Evolutionary conservation across 106 monocot species (phyloP).

Genomic region (Triglochin maritima): DNA sequence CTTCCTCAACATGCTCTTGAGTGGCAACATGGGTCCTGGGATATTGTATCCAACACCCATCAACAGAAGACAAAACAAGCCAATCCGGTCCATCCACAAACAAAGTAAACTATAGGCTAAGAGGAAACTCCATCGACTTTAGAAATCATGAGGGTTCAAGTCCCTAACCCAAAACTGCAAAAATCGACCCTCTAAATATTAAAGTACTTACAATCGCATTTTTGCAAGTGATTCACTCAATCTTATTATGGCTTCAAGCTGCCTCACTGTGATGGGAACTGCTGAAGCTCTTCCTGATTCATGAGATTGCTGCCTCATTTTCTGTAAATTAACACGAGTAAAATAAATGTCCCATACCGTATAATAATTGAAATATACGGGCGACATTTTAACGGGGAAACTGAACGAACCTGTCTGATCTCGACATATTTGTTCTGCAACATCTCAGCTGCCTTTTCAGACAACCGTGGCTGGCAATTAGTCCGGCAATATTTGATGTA

Average conservation of each 20-base stretch:
- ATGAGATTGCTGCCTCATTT: conserved; percentile 92
- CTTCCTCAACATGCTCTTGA: conserved; percentile 93
- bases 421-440: conserved; percentile 87
- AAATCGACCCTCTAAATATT: no score
- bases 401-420: conserved; percentile 73
- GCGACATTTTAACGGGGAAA: not conserved
- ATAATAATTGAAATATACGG: not conserved
- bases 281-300: conserved; percentile 81
- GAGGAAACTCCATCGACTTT: no score
- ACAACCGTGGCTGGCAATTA: conserved; percentile 64
- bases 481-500: conserved; percentile 83
- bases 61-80: not conserved
- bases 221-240: conserved; percentile 91
- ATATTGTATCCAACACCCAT: not conserved
- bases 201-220: conserved; percentile 79
- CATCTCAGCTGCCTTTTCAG: conserved; percentile 92
- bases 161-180: no score
- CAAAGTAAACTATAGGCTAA: no score
- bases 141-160: no score
- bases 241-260: conserved; percentile 96
- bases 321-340: conserved; percentile 26
- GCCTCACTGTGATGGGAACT: conserved; percentile 95
- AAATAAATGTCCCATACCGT: not conserved
- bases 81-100: not conserved
- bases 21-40: conserved; percentile 75